Base-by-base conservation (phyloP, 495 filamentous ascomycete species). In the Penicillium cataractarum region DNA sequence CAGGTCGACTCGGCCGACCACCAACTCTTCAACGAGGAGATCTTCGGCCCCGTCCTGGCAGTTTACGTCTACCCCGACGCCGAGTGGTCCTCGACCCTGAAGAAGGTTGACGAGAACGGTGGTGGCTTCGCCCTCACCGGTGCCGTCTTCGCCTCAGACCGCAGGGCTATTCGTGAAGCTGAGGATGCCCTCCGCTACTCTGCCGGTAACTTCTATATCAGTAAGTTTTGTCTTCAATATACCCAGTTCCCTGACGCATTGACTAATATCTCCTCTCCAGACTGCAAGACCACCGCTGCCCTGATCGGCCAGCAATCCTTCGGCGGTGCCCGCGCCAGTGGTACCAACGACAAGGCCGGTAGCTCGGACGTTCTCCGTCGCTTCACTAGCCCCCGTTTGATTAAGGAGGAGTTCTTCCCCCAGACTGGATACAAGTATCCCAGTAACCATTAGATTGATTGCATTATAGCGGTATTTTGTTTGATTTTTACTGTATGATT, bases 121-220 rank as follows among this genome's bases (percentile, higher is more conserved):
- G 86, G 83, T 53, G 86, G 85, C 33, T 92, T 92, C 67, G 90
- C 85, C 10, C 80, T 96, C 56, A 94, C 92, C 7, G 92, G 92
- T 4, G 82, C 88, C 15, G 80, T 96, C 32, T 96, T 95, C 70
- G 90, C 91, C 3, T 71, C 78, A 31, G 89, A 93, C 71, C 83
- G 90, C 17, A 65, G 72, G 19, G 89, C 84, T 1, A 81, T 93
- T 55, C 84, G 88, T 10, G 70, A 84, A 55, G 91, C 91, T 3
- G 89, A 93, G 74, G 84, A 93, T 65, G 81, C 80, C 40, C 83
- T 96, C 57, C 84, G 89, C 58, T 88, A 93, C 70, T 83, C 90
- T 10, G 89, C 91, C 12, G 92, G 92, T 7, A 96, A 95, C 73
- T 93, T 95, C 74, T 96, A 95, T 72, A 84, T 92, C 77, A 94